Evolutionary conservation across 2,329 filamentous ascomycete species (phyloP).

Genomic region (Cadophora luteo-olivacea): DNA sequence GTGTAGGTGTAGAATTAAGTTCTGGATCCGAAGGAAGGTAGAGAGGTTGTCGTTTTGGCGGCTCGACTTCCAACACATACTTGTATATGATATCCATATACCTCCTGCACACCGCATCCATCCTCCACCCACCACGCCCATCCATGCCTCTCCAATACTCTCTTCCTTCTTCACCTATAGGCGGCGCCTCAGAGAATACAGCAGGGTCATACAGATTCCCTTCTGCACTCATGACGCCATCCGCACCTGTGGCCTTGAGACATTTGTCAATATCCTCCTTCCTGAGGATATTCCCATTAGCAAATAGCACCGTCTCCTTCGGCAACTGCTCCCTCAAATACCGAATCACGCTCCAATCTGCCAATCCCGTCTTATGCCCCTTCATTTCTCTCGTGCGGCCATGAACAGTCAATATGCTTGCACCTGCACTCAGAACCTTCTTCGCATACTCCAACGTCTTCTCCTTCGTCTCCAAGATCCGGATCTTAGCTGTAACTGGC

Average conservation of each 20-base stretch:
- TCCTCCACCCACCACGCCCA: slow-evolving; percentile 82
- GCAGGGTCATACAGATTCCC: slow-evolving; percentile 91
- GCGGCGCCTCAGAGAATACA: slow-evolving; percentile 77
- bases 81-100: slow-evolving; percentile 91
- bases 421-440: slow-evolving; percentile 85
- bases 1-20: slow-evolving; percentile 41
- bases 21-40: slow-evolving; percentile 65
- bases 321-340: slow-evolving; percentile 85
- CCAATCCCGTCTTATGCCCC: slow-evolving; percentile 90
- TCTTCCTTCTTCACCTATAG: slow-evolving; percentile 67
- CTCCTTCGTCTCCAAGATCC: slow-evolving; percentile 85
- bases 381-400: slow-evolving; percentile 90
- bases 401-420: slow-evolving; percentile 93
- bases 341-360: slow-evolving; percentile 87
- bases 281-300: slow-evolving; percentile 92
- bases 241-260: slow-evolving; percentile 82
- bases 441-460: slow-evolving; percentile 87
- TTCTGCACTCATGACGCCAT: slow-evolving; percentile 95
- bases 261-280: slow-evolving; percentile 79
- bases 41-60: slow-evolving; percentile 72
- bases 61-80: slow-evolving; percentile 71
- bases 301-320: slow-evolving; percentile 89
- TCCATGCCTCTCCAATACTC: slow-evolving; percentile 88
- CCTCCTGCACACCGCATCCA: slow-evolving; percentile 85
- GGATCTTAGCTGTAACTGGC: slow-evolving; percentile 93